Percentiles rank a stretch among this genome's conserved stretches.
Evolutionary conservation across 73 alveolate species (phyloP).

Genomic region (Tetrahymena malaccensis): DNA sequence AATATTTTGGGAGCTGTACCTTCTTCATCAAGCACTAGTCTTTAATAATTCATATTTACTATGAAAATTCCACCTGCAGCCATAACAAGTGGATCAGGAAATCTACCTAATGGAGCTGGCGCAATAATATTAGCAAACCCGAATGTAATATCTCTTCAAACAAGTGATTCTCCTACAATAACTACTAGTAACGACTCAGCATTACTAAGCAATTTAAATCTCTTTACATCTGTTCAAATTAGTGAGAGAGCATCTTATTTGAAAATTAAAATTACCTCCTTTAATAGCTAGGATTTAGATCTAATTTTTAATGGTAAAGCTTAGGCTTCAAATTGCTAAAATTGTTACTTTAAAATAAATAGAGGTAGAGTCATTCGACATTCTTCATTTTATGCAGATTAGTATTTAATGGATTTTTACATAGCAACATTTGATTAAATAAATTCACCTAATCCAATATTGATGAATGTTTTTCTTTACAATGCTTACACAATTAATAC

Average conservation of each 20-base stretch:
- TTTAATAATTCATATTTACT: not conserved
- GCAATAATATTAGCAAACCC: not conserved
- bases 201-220: not conserved
- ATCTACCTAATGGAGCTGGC: not conserved
- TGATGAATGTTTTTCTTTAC: not conserved
- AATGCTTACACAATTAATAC: slow-evolving; percentile 22
- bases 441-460: slow-evolving; percentile 17
- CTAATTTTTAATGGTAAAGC: not conserved
- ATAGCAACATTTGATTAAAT: slow-evolving; percentile 27
- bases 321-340: not conserved
- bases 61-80: not conserved
- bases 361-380: not conserved
- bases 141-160: not conserved
- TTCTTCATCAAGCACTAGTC: not conserved
- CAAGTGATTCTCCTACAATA: not conserved
- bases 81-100: not conserved
- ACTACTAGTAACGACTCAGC: not conserved
- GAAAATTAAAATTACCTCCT: not conserved
- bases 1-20: not conserved
- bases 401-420: slow-evolving; percentile 22
- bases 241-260: not conserved
- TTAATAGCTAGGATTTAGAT: not conserved
- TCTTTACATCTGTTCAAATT: not conserved
- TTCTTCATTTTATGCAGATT: slow-evolving; percentile 28
- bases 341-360: not conserved